Base-by-base conservation (phyloP, 2,329 filamentous ascomycete genomes). In the Sporothrix brunneoviolacea region DNA sequence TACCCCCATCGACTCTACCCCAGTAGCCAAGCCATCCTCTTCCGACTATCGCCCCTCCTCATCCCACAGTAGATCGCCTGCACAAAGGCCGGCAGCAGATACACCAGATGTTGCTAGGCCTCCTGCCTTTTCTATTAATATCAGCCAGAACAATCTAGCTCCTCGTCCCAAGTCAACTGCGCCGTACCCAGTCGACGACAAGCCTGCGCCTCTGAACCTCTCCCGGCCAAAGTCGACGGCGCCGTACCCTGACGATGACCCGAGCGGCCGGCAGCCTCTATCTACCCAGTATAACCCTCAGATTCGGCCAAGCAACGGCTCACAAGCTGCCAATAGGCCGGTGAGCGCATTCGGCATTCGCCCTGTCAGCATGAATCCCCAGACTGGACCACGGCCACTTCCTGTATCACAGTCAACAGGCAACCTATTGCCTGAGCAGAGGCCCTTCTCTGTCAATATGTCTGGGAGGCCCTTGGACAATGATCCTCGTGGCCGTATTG, bases 151-250 rank as follows among this genome's bases (percentile, higher is more conserved):
- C 44, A 56, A 58, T 32, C 58, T 65, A 40, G 60, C 62, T 7
- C 52, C 64, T 24, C 72, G 79, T 30, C 66, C 79, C 15, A 76
- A 72, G 50, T 77, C 82, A 9, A 72, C 77, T 19, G 81, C 82
- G 2, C 86, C 86, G 1, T 90, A 90, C 59, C 86, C 86, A 0
- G 75, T 83, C 44, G 84, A 87, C 56, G 82, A 86, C 57, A 71
- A 73, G 48, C 76, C 80, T 18, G 70, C 75, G 41, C 73, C 71
- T n/a, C 63, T 74, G 39, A 70, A 64, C 50, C 53, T 71, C 16
- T 62, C 59, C 44, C 68, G 75, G 32, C 67, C 75, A 4, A 70
- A 69, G 50, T 75, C 76, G 3, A 63, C 67, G 3, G 71, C 71
- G 0, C 76, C 76, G 0, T 80, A 80, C 54, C 76, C 76, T 4